phyloP scores from a whole-genome alignment of 2,329 filamentous ascomycete species.

The Verticillium isaacii region DNA sequence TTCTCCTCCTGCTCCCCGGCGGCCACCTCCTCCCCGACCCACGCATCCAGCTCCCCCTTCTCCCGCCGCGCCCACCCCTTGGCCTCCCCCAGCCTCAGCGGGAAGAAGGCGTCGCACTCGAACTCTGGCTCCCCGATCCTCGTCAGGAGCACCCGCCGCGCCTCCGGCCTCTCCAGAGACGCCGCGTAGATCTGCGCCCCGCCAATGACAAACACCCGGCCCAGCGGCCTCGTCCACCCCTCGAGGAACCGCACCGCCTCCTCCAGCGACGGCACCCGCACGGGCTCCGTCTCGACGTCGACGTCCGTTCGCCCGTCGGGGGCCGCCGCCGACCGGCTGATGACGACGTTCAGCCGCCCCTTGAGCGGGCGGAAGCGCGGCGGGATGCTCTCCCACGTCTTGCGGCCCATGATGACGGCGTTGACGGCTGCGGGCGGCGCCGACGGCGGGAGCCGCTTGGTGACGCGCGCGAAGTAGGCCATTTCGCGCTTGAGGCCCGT shows the following conservation, averaged over 20 bases:
- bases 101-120: conserved; percentile 73
- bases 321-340: conserved; percentile 49
- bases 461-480: conserved; percentile 90
- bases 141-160: conserved; percentile 64
- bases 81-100: conserved; percentile 42
- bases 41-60: conserved; percentile 52
- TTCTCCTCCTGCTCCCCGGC: conserved; percentile 57
- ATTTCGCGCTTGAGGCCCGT: conserved; percentile 85
- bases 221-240: conserved; percentile 32
- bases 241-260: conserved; percentile 47
- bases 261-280: conserved; percentile 56
- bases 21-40: conserved; percentile 60
- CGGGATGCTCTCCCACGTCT: conserved; percentile 93
- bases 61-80: conserved; percentile 7
- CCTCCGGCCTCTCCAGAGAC: conserved; percentile 55
- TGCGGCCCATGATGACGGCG: conserved; percentile 94
- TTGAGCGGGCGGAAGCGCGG: conserved; percentile 71
- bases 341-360: conserved; percentile 75
- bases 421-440: conserved; percentile 42
- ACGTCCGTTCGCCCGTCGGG: conserved; percentile 9
- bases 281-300: conserved; percentile 36
- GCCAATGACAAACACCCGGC: conserved; percentile 79
- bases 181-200: conserved; percentile 80
- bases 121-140: conserved; percentile 59
- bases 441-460: conserved; percentile 55